Percentiles rank a stretch among this genome's conserved stretches.
Conservation (phyloP, 148 eudicot genomes). For the Camellia sinensis region DNA sequence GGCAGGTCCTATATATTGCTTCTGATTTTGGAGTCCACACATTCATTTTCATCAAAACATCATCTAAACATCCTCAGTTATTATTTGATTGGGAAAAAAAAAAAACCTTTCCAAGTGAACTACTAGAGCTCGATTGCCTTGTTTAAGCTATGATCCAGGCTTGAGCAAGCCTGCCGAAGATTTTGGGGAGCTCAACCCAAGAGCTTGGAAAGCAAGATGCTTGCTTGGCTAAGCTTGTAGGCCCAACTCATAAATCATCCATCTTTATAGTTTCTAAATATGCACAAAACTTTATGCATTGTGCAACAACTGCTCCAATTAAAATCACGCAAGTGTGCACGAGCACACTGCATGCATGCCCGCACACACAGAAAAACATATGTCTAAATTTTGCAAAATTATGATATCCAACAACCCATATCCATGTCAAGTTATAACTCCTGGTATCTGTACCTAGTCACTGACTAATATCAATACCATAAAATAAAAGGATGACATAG, state of each 20-base stretch:
- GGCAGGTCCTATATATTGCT: background rate
- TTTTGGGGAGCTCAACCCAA: background rate
- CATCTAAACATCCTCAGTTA: background rate
- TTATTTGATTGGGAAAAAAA: background rate
- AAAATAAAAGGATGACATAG: slow-evolving; percentile 8
- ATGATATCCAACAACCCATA: background rate
- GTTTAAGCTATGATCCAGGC: background rate
- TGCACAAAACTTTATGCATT: background rate
- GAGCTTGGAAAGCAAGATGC: background rate
- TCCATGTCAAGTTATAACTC: background rate
- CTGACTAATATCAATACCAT: background rate
- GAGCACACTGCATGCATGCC: background rate
- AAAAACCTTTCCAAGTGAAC: background rate
- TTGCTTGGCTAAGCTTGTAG: background rate
- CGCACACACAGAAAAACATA: background rate
- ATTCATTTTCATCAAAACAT: too few relatives aligned
- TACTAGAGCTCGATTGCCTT: background rate
- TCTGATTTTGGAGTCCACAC: background rate
- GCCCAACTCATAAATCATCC: background rate
- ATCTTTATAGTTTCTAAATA: background rate
- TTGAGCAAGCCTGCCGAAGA: background rate
- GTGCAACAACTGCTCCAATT: background rate
- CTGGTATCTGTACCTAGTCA: background rate
- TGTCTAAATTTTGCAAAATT: background rate
- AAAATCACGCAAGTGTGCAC: background rate